phyloP scores from a whole-genome alignment of 768 basidiomycete genomes.

The Piloderma croceum region DNA sequence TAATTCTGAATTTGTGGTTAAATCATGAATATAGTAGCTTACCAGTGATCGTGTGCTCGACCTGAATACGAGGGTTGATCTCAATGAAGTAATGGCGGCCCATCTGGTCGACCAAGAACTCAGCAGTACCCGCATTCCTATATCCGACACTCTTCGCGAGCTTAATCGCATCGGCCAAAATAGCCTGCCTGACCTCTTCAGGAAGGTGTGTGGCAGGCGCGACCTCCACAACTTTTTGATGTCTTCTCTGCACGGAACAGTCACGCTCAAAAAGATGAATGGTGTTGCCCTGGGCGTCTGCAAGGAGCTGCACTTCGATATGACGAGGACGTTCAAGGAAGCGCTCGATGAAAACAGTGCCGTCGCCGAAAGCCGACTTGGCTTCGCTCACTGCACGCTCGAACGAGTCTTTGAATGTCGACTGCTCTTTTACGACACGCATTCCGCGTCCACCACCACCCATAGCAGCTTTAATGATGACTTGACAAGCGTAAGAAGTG shows the following conservation, averaged over 20 bases:
- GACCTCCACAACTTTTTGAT: constrained; percentile 99
- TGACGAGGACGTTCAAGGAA: constrained; percentile 95
- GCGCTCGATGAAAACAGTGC: constrained; percentile 98
- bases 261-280: constrained; percentile 99
- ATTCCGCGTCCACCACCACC: constrained; percentile 98
- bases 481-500: constrained; percentile 31
- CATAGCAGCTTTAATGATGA: constrained; percentile 99
- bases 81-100: constrained; percentile 99
- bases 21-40: constrained; percentile 14
- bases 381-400: constrained; percentile 93
- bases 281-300: constrained; percentile 87
- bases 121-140: constrained; percentile 95
- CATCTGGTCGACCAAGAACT: constrained; percentile 96
- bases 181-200: constrained; percentile 85
- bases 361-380: constrained; percentile 95
- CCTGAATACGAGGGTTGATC: constrained; percentile 99
- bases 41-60: constrained; percentile 99
- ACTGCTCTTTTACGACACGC: constrained; percentile 95
- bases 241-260: constrained; percentile 95
- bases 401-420: constrained; percentile 84
- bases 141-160: constrained; percentile 91
- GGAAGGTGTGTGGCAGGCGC: constrained; percentile 93
- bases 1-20: constrained; percentile 6
- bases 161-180: constrained; percentile 88
- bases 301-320: constrained; percentile 95